phyloP scores from a whole-genome alignment of 176 grass and related monocot genomes.

The Dactylis glomerata region DNA sequence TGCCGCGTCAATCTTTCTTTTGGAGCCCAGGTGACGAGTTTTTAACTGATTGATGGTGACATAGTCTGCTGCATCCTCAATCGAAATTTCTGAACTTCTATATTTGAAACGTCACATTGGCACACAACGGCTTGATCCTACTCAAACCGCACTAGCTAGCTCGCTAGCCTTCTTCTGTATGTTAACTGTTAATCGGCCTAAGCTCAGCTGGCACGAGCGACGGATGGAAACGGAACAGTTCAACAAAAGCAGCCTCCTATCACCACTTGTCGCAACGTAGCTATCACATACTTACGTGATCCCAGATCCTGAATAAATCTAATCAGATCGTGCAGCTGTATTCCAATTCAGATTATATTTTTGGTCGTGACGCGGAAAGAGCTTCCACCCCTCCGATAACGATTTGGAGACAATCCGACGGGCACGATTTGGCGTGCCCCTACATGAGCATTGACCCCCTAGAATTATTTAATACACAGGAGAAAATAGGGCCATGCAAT shows the following conservation, averaged over 20 bases:
- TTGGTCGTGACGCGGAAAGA: neutral
- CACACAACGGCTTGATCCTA: slow-evolving; percentile 3
- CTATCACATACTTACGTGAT: neutral
- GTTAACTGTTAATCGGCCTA: neutral
- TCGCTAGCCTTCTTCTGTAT: neutral
- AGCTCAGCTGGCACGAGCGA: neutral
- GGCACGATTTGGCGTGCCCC: no score
- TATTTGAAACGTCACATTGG: neutral
- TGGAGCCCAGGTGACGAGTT: neutral
- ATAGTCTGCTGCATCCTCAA: neutral
- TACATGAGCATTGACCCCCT: neutral
- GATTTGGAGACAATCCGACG: neutral
- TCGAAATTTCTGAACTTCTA: neutral
- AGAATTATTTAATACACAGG: neutral
- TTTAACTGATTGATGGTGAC: neutral
- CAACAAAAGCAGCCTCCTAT: neutral
- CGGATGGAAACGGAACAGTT: neutral
- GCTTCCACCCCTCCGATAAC: neutral
- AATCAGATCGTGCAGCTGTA: neutral
- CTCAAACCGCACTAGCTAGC: slow-evolving; percentile 13
- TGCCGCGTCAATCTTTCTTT: neutral
- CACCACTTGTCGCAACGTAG: slow-evolving; percentile 16
- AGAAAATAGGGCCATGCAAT: neutral
- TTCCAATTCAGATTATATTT: neutral
- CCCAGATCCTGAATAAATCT: neutral